phyloP scores from a whole-genome alignment of 768 basidiomycete species.

The Kwoniella dendrophila region DNA sequence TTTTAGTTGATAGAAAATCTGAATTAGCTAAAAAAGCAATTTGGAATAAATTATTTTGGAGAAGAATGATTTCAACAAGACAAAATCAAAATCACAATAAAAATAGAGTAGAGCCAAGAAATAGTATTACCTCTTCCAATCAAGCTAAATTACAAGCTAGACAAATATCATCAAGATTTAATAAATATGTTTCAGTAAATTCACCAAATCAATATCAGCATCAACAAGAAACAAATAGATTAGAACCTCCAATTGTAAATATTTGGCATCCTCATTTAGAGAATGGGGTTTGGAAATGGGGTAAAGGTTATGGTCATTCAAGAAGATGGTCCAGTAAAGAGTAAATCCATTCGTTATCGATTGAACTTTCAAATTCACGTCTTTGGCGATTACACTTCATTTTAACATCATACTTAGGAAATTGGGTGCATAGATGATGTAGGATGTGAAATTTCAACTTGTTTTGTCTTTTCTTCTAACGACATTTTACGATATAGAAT shows the following conservation, averaged over 20 bases:
- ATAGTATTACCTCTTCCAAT: neutral
- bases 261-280: neutral
- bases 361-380: too few species aligned
- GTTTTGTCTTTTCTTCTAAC: too few species aligned
- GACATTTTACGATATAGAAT: too few species aligned
- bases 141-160: neutral
- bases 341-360: neutral
- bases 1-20: slow-evolving; percentile 15
- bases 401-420: too few species aligned
- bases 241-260: neutral
- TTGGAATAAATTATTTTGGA: slow-evolving; percentile 23
- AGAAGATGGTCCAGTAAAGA: neutral
- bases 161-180: too few species aligned
- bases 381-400: too few species aligned
- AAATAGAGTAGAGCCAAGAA: neutral
- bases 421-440: too few species aligned
- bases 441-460: too few species aligned
- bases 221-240: neutral
- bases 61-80: slow-evolving; percentile 5
- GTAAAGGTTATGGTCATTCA: slow-evolving; percentile 13
- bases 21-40: slow-evolving; percentile 19
- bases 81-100: neutral
- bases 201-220: too few species aligned
- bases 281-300: slow-evolving; percentile 19
- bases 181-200: too few species aligned